Evolutionary conservation across 1,284 basidiomycete genomes (phyloP).

Genomic region (Cryptococcus deneoformans): DNA sequence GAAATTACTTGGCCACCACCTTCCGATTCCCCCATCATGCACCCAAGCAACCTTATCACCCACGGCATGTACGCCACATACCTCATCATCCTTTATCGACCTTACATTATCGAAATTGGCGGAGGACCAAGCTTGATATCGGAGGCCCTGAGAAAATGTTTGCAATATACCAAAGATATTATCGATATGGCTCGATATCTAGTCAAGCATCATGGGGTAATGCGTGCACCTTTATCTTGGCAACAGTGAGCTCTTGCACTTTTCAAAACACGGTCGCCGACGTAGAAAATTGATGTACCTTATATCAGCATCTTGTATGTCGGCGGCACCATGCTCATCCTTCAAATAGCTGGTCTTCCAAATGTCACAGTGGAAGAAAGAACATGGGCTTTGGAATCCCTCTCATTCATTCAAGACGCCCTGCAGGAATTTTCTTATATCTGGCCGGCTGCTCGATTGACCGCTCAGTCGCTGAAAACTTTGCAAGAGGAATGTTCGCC

Average conservation of each 20-base stretch:
- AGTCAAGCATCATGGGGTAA: conserved; percentile 7
- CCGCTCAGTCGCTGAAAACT: conserved; percentile 11
- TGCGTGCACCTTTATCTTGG: conserved; percentile 14
- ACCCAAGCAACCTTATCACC: conserved; percentile 15
- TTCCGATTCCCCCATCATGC: conserved; percentile 8
- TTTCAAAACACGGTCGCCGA: not conserved
- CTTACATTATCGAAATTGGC: conserved; percentile 23
- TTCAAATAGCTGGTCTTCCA: conserved; percentile 19
- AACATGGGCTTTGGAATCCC: conserved; percentile 8
- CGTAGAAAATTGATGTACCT: not conserved
- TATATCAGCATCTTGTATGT: conserved; percentile 16
- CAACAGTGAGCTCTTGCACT: conserved; percentile 14
- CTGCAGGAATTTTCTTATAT: conserved; percentile 16
- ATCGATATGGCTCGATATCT: conserved; percentile 17
- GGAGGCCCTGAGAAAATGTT: conserved; percentile 10
- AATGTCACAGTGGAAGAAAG: conserved; percentile 8
- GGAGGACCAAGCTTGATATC: conserved; percentile 7
- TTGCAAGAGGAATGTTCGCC: conserved; percentile 10
- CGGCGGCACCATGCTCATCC: conserved; percentile 19
- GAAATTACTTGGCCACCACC: conserved; percentile 18
- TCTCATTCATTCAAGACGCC: conserved; percentile 12
- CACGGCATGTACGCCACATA: conserved; percentile 25
- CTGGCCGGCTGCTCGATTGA: conserved; percentile 17
- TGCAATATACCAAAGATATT: conserved; percentile 15
- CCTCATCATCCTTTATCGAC: conserved; percentile 24